These are phyloP conservation scores for Geosmithia morbida DNA, from an alignment of 2,329 filamentous ascomycete genomes.

Conservation along the genomic window DNA sequence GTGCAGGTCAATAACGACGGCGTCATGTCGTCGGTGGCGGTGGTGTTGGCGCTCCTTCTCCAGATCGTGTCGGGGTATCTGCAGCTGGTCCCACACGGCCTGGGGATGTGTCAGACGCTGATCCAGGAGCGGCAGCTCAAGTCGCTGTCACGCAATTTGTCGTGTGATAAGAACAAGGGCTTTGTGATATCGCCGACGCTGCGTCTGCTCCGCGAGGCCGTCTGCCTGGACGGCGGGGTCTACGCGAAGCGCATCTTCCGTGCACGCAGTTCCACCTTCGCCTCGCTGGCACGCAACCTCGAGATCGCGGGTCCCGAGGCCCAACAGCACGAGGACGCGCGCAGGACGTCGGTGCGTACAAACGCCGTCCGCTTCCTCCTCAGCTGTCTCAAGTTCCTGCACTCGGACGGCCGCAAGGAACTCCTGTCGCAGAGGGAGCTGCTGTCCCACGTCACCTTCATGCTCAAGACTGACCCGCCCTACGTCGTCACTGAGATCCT, in stretches of 20 bases:
- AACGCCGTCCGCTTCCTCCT: slow-evolving; percentile 74
- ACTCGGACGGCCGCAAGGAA: slow-evolving; percentile 64
- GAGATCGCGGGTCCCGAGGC: slow-evolving; percentile 34
- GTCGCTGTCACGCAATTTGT: slow-evolving; percentile 64
- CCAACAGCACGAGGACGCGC: slow-evolving; percentile 45
- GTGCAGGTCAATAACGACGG: slow-evolving; percentile 67
- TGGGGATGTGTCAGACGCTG: slow-evolving; percentile 67
- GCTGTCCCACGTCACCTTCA: slow-evolving; percentile 66
- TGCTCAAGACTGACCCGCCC: slow-evolving; percentile 64
- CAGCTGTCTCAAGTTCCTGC: slow-evolving; percentile 64
- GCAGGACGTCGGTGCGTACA: slow-evolving; percentile 66
- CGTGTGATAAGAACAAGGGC: slow-evolving; percentile 69
- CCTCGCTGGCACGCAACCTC: slow-evolving; percentile 68
- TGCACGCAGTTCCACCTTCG: slow-evolving; percentile 63
- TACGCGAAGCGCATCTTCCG: slow-evolving; percentile 67
- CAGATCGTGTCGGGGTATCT: slow-evolving; percentile 62
- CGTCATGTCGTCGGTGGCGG: slow-evolving; percentile 65
- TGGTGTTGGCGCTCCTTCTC: slow-evolving; percentile 68
- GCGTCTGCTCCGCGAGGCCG: slow-evolving; percentile 72
- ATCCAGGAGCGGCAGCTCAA: slow-evolving; percentile 71
- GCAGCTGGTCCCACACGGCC: slow-evolving; percentile 60
- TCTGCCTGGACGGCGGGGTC: slow-evolving; percentile 71
- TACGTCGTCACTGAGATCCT: slow-evolving; percentile 64
- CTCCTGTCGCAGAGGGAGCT: slow-evolving; percentile 70
- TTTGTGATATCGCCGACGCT: slow-evolving; percentile 82